phyloP scores from a whole-genome alignment of 371 early-diverging fungal species.

The Rhizopus arrhizus region DNA sequence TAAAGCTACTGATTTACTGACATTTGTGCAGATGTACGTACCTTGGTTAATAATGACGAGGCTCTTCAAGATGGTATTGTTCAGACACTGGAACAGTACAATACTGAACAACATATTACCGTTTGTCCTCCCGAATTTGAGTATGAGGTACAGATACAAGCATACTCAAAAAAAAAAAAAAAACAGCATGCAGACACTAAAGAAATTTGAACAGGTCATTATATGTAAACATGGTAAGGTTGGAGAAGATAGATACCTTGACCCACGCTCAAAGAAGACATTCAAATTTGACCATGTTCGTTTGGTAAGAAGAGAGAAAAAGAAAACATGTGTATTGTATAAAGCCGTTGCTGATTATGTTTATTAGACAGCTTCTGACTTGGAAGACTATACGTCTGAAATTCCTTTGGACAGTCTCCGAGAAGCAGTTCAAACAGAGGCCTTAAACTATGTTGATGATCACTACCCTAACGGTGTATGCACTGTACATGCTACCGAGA shows the following conservation, averaged over 20 bases:
- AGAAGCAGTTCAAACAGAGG: conserved; percentile 65
- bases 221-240: conserved; percentile 73
- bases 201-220: conserved; percentile 58
- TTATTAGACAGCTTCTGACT: conserved; percentile 55
- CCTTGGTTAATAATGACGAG: conserved; percentile 81
- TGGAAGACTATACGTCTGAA: conserved; percentile 58
- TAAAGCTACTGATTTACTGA: background rate
- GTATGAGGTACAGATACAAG: conserved; percentile 53
- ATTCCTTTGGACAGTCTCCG: conserved; percentile 55
- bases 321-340: background rate
- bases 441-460: conserved; percentile 64
- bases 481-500: conserved; percentile 63
- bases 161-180: conserved; percentile 1
- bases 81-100: conserved; percentile 79
- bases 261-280: conserved; percentile 68
- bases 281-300: conserved; percentile 79
- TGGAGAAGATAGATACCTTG: conserved; percentile 67
- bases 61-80: conserved; percentile 72
- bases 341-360: background rate
- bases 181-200: background rate
- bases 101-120: conserved; percentile 79
- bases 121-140: conserved; percentile 67
- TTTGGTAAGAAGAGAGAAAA: conserved; percentile 45
- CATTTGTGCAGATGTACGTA: conserved; percentile 76
- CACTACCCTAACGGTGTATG: conserved; percentile 80